These are phyloP conservation scores for Trichoderma harzianum DNA, from an alignment of 2,329 filamentous ascomycete genomes.

Conservation along the genomic window DNA sequence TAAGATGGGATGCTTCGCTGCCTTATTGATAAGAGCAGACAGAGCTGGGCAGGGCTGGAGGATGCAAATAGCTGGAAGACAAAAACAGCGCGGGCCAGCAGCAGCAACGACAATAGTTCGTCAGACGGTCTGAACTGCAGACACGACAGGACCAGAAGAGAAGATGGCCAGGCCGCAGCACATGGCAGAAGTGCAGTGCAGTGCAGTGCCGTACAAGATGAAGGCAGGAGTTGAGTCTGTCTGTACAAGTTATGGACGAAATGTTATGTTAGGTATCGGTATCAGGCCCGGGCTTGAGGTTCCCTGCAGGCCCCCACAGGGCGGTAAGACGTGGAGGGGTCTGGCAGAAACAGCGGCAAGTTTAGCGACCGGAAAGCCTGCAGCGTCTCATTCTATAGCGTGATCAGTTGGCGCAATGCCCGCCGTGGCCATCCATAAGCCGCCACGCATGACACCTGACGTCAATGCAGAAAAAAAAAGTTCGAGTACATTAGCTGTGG, in stretches of 20 bases:
- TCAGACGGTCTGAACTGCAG: background rate
- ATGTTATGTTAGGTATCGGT: background rate
- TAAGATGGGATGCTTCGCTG: background rate
- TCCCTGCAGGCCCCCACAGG: background rate
- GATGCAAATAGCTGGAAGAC: background rate
- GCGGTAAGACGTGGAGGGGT: constrained; percentile 12
- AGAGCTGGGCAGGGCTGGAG: background rate
- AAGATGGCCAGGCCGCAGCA: background rate
- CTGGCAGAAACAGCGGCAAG: constrained; percentile 1
- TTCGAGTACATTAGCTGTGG: background rate
- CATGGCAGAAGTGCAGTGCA: background rate
- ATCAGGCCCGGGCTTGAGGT: background rate
- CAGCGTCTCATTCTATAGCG: constrained; percentile 10
- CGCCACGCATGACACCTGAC: constrained; percentile 17
- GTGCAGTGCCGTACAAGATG: background rate
- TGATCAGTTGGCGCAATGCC: constrained; percentile 14
- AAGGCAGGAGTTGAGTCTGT: background rate
- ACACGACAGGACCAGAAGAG: background rate
- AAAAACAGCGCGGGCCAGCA: background rate
- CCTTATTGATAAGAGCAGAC: constrained; percentile 6
- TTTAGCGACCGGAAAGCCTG: background rate
- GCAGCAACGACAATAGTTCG: background rate
- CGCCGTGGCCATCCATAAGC: constrained; percentile 17
- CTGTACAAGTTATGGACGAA: background rate
- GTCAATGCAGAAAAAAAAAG: constrained; percentile 5